Evolutionary conservation across 805 yeast species (phyloP).

Genomic region (Brettanomyces bruxellensis): DNA sequence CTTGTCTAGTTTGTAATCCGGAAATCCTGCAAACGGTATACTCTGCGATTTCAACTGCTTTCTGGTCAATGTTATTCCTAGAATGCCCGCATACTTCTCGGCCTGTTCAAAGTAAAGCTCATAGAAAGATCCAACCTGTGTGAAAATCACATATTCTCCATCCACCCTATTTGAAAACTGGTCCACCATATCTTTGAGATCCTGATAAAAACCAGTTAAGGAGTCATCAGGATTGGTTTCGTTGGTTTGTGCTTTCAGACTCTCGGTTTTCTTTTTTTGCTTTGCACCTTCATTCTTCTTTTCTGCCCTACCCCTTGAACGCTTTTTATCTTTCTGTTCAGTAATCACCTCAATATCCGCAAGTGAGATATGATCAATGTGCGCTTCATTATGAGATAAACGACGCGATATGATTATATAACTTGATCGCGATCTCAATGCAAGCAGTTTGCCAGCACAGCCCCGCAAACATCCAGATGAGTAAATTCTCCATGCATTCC

Average conservation of each 20-base stretch:
- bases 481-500: no score
- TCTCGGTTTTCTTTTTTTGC: background rate
- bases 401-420: no score
- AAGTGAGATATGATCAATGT: no score
- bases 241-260: background rate
- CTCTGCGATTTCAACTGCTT: conserved; percentile 35
- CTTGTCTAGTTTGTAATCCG: conserved; percentile 58
- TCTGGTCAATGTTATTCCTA: conserved; percentile 65
- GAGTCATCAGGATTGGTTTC: conserved; percentile 4
- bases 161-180: conserved; percentile 14
- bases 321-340: background rate
- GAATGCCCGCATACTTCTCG: conserved; percentile 52
- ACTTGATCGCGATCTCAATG: no score
- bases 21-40: conserved; percentile 90
- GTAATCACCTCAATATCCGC: background rate
- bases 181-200: conserved; percentile 20
- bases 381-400: no score
- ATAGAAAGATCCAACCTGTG: conserved; percentile 83
- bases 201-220: conserved; percentile 23
- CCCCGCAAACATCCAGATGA: no score
- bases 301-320: background rate
- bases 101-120: conserved; percentile 91
- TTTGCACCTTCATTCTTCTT: background rate
- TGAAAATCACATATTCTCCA: conserved; percentile 43
- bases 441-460: no score